Conservation (phyloP, 805 yeast species). For the Candida silvatica region DNA sequence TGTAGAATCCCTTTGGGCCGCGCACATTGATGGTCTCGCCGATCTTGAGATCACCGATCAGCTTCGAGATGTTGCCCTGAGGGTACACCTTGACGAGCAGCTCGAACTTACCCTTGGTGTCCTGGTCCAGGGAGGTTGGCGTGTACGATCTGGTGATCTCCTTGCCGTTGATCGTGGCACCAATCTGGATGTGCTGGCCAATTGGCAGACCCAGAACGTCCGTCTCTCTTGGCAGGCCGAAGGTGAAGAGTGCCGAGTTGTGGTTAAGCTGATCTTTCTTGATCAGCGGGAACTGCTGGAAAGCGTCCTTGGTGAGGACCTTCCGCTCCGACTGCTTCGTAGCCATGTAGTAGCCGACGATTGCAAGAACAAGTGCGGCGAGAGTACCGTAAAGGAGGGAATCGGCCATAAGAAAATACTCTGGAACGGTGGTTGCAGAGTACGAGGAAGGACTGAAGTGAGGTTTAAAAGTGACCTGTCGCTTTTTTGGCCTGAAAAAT, state of each 20-base stretch:
- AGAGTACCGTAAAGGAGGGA: slow-evolving; percentile 1
- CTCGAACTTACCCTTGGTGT: slow-evolving; percentile 75
- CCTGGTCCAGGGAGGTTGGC: slow-evolving; percentile 72
- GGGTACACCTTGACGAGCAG: slow-evolving; percentile 80
- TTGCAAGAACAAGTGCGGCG: slow-evolving; percentile 16
- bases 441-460: too few species aligned
- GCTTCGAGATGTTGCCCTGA: slow-evolving; percentile 73
- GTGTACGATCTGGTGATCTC: slow-evolving; percentile 83
- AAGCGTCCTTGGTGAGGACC: slow-evolving; percentile 57
- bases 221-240: slow-evolving; percentile 67
- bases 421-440: too few species aligned
- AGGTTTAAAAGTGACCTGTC: too few species aligned
- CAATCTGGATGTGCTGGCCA: slow-evolving; percentile 87
- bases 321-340: slow-evolving; percentile 24
- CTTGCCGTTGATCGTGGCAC: slow-evolving; percentile 68
- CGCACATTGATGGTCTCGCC: slow-evolving; percentile 74
- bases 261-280: slow-evolving; percentile 69
- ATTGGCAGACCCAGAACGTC: slow-evolving; percentile 83
- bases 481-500: too few species aligned
- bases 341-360: slow-evolving; percentile 9
- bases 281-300: slow-evolving; percentile 72
- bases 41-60: slow-evolving; percentile 59
- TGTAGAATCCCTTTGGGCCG: slow-evolving; percentile 89
- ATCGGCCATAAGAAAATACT: neutral
- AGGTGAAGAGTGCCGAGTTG: slow-evolving; percentile 77